Evolutionary conservation across 2,329 filamentous ascomycete genomes (phyloP).

Genomic region (Fusarium subtropicale): DNA sequence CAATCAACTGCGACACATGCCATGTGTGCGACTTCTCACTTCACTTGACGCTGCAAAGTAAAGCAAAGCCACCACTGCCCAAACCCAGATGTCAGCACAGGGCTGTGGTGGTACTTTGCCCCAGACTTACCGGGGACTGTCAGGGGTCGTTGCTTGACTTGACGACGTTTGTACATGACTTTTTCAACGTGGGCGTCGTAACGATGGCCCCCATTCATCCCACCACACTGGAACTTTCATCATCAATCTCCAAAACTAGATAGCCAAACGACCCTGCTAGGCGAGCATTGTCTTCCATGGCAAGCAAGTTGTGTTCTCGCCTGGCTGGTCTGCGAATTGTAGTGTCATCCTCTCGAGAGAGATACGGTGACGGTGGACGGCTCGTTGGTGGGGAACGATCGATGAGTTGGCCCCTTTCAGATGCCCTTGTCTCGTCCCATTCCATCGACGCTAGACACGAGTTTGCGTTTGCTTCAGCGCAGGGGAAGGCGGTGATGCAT

Average conservation of each 20-base stretch:
- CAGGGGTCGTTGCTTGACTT: slow-evolving; percentile 41
- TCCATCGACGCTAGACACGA: slow-evolving; percentile 43
- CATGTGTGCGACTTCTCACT: slow-evolving; percentile 39
- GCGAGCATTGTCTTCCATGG: slow-evolving; percentile 20
- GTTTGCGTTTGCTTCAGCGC: slow-evolving; percentile 41
- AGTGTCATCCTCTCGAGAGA: slow-evolving; percentile 43
- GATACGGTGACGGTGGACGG: slow-evolving; percentile 47
- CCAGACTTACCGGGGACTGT: slow-evolving; percentile 41
- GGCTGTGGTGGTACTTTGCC: slow-evolving; percentile 43
- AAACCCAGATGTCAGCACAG: slow-evolving; percentile 42
- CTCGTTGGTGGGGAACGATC: slow-evolving; percentile 45
- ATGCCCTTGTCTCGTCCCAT: slow-evolving; percentile 48
- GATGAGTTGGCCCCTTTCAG: slow-evolving; percentile 48
- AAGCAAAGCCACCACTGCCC: slow-evolving; percentile 33
- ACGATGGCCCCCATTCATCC: slow-evolving; percentile 33
- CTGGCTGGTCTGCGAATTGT: slow-evolving; percentile 38
- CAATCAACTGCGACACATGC: slow-evolving; percentile 21
- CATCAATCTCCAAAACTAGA: slow-evolving; percentile 17
- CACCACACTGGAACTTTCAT: slow-evolving; percentile 25
- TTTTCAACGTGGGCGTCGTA: slow-evolving; percentile 27
- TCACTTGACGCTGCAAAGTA: slow-evolving; percentile 37
- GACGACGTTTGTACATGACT: slow-evolving; percentile 35
- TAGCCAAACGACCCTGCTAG: slow-evolving; percentile 37
- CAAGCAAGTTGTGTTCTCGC: slow-evolving; percentile 20
- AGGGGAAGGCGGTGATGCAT: slow-evolving; percentile 47